phyloP scores from a whole-genome alignment of 1,139 yeast genomes.

The Kodamaea sp. region DNA sequence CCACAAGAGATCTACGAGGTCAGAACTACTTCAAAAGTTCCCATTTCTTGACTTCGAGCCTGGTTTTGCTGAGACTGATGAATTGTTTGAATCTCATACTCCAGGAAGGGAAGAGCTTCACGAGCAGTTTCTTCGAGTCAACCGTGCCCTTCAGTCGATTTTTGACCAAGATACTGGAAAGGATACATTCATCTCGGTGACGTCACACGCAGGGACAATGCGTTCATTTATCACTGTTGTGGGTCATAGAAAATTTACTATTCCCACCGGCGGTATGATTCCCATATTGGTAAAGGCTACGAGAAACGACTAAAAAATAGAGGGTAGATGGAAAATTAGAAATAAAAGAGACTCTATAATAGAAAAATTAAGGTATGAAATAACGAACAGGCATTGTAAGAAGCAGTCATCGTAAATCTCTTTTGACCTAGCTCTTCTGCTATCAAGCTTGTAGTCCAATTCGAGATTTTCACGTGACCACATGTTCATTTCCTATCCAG shows the following conservation, averaged over 20 bases:
- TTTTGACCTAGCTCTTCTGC: no score
- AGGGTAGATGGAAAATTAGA: not conserved
- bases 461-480: no score
- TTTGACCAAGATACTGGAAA: conserved; percentile 37
- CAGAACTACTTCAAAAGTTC: conserved; percentile 23
- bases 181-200: conserved; percentile 43
- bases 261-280: conserved; percentile 68
- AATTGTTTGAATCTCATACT: conserved; percentile 29
- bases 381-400: no score
- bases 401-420: no score
- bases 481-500: no score
- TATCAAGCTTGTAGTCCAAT: no score
- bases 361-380: no score
- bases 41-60: conserved; percentile 35
- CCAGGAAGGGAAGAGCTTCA: conserved; percentile 42
- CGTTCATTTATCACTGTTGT: conserved; percentile 52
- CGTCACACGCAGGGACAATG: conserved; percentile 67
- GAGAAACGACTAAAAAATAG: conserved; percentile 11
- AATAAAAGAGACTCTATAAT: no score
- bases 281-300: conserved; percentile 56
- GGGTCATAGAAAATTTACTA: conserved; percentile 54
- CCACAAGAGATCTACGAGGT: conserved; percentile 54
- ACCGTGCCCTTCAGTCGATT: conserved; percentile 50
- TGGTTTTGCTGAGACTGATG: conserved; percentile 51
- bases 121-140: conserved; percentile 53